A percentile compares a stretch with the other conserved stretches of the same genome.
Conservation (phyloP, 2,329 filamentous ascomycete genomes). For the Fusarium goolgardi region DNA sequence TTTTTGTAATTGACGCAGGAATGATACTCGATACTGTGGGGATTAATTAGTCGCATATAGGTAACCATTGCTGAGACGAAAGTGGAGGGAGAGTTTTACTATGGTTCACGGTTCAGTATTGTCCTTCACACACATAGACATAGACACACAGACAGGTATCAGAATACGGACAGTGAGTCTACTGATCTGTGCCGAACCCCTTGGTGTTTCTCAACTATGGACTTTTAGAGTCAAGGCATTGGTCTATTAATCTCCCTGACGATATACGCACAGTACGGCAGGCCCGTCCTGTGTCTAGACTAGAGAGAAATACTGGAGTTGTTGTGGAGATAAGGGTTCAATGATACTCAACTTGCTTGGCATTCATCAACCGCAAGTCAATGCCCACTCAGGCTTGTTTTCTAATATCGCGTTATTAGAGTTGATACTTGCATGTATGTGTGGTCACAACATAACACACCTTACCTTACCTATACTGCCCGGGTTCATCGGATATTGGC, state of each 20-base stretch:
- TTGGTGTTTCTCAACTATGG: not conserved
- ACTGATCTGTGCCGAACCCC: slow-evolving; percentile 14
- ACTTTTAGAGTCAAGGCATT: slow-evolving; percentile 10
- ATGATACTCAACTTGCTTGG: slow-evolving; percentile 29
- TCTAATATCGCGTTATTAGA: slow-evolving; percentile 9
- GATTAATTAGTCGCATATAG: not conserved
- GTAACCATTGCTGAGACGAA: not conserved
- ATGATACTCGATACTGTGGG: slow-evolving; percentile 2
- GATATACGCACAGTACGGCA: slow-evolving; percentile 15
- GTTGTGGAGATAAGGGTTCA: slow-evolving; percentile 33
- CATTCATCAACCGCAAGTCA: not conserved
- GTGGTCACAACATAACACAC: slow-evolving; percentile 1
- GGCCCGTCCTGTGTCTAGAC: slow-evolving; percentile 1
- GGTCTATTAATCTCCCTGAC: slow-evolving; percentile 6
- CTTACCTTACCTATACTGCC: slow-evolving; percentile 5
- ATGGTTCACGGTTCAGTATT: slow-evolving; percentile 6
- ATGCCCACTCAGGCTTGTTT: not conserved
- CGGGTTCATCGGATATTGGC: slow-evolving; percentile 39
- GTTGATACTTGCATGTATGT: not conserved
- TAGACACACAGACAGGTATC: not conserved
- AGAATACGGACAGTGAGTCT: not conserved
- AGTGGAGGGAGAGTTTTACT: slow-evolving; percentile 10
- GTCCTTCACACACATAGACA: not conserved
- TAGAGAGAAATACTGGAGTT: slow-evolving; percentile 26
- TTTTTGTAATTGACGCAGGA: slow-evolving; percentile 20